These are phyloP conservation scores for Candida coleopterorum DNA, from an alignment of 805 yeast genomes.

Conservation along the genomic window DNA sequence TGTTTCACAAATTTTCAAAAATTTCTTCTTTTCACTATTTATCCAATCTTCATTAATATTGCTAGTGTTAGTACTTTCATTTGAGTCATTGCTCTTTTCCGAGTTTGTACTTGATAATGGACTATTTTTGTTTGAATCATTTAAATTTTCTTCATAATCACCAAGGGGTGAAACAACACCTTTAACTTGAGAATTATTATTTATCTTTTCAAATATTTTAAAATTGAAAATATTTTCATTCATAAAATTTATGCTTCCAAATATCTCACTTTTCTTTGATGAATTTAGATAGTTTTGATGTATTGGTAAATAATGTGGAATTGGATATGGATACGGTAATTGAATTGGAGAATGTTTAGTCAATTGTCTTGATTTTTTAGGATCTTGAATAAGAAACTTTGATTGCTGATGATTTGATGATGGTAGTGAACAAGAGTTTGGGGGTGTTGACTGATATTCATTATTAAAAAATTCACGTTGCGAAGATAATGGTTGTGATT, in stretches of 20 bases:
- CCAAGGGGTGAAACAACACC: no score
- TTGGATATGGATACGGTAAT: constrained; percentile 2
- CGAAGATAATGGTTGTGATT: constrained; percentile 49
- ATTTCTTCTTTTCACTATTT: constrained; percentile 31
- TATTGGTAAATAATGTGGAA: constrained; percentile 1
- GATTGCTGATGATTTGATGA: background rate
- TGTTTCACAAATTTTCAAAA: constrained; percentile 39
- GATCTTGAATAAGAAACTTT: background rate
- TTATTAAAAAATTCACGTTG: constrained; percentile 38
- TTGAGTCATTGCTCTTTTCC: no score
- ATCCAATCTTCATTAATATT: constrained; percentile 10
- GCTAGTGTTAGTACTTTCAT: background rate
- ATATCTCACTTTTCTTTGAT: constrained; percentile 18
- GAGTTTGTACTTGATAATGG: constrained; percentile 2
- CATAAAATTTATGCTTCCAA: constrained; percentile 34
- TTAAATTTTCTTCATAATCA: constrained; percentile 4
- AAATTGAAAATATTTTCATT: constrained; percentile 32
- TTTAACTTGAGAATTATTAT: no score
- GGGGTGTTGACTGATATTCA: no score
- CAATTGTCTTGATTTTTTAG: background rate
- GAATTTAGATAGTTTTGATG: background rate
- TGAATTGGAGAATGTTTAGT: background rate
- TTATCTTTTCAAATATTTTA: constrained; percentile 23
- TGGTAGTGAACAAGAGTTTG: no score
- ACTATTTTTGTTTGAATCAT: constrained; percentile 1